Conservation (phyloP, 1,284 basidiomycete species). For the Sphaerobolus stellatus region DNA sequence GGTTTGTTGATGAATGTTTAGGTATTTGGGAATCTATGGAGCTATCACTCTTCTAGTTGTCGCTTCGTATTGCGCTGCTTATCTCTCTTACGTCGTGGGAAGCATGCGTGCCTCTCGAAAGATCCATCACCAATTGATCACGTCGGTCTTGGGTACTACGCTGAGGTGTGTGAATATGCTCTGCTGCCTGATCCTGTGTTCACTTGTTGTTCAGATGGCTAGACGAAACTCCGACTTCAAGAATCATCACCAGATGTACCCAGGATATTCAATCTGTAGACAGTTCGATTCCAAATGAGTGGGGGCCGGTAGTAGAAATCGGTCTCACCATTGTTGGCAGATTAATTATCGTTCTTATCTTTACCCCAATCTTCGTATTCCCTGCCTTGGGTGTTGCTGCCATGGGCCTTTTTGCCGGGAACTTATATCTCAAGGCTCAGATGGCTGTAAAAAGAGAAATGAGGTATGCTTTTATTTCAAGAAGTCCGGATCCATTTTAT, state of each 20-base stretch:
- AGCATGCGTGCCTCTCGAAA: conserved; percentile 27
- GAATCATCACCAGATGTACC: conserved; percentile 40
- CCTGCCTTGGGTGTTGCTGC: conserved; percentile 29
- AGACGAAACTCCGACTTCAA: conserved; percentile 41
- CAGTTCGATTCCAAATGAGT: conserved; percentile 30
- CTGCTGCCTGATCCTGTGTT: no score
- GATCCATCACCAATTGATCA: conserved; percentile 37
- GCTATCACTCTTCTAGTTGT: neutral
- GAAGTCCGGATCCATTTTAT: no score
- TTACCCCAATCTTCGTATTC: conserved; percentile 30
- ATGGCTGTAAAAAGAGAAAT: conserved; percentile 41
- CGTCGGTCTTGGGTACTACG: conserved; percentile 41
- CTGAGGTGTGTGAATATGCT: conserved; percentile 24
- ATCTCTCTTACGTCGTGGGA: neutral
- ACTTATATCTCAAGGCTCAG: conserved; percentile 45
- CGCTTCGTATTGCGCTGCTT: neutral
- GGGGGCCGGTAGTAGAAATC: conserved; percentile 13
- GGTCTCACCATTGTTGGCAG: conserved; percentile 19
- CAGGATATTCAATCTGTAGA: conserved; percentile 41
- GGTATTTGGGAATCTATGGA: no score
- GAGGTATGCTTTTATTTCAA: no score
- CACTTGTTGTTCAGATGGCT: conserved; percentile 21
- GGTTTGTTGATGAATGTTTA: neutral
- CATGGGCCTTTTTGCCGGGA: conserved; percentile 37
- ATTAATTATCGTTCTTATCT: conserved; percentile 30